Evolutionary conservation across 2,329 filamentous ascomycete genomes (phyloP).

Genomic region (Xylariaceae sp.): DNA sequence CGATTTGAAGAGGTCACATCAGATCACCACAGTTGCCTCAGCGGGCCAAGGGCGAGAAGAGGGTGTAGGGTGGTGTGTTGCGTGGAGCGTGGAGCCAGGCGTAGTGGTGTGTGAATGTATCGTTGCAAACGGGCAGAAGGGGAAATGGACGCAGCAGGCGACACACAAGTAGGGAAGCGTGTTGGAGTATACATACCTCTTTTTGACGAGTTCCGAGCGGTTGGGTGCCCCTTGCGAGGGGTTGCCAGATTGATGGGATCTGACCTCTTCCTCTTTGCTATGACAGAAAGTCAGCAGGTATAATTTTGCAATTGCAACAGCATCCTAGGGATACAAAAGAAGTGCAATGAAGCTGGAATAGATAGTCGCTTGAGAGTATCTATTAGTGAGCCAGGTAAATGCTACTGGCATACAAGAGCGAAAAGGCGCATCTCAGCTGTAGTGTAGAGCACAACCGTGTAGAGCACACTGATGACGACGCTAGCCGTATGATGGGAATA

Average conservation of each 20-base stretch:
- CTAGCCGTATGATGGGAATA: constrained; percentile 14
- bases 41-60: constrained; percentile 16
- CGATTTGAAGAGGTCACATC: constrained; percentile 23
- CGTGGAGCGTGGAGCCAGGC: too few species aligned
- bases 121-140: constrained; percentile 26
- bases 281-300: constrained; percentile 10
- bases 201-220: constrained; percentile 22
- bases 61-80: constrained; percentile 17
- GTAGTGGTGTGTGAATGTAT: constrained; percentile 26
- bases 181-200: constrained; percentile 23
- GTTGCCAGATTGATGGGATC: constrained; percentile 23
- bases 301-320: constrained; percentile 4
- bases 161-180: too few species aligned
- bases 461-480: constrained; percentile 14
- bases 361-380: too few species aligned
- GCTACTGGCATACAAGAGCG: constrained; percentile 1
- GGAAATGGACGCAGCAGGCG: constrained; percentile 14
- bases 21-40: constrained; percentile 22
- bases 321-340: too few species aligned
- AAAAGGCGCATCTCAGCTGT: background rate
- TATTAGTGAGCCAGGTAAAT: too few species aligned
- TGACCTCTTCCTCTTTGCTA: constrained; percentile 14
- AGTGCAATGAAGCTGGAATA: too few species aligned
- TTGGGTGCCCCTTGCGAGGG: constrained; percentile 22
- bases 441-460: constrained; percentile 9